Evolutionary conservation across 495 filamentous ascomycete species (phyloP).

Genomic region (Beverwykella pulmonaria): DNA sequence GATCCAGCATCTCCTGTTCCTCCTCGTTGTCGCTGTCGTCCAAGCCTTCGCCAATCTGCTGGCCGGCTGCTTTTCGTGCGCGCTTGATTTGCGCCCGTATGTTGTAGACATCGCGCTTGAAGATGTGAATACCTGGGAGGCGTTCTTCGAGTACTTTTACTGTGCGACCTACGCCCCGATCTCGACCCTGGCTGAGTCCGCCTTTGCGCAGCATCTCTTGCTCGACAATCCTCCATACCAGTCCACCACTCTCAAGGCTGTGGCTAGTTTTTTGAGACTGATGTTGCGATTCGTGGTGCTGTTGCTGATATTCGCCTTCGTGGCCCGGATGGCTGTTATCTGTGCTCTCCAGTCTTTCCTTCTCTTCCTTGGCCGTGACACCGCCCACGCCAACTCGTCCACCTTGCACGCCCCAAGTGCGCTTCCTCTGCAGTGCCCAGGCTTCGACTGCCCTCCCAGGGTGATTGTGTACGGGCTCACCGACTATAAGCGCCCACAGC

Average conservation of each 20-base stretch:
- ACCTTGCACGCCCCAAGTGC: slow-evolving; percentile 34
- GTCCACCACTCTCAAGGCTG: slow-evolving; percentile 26
- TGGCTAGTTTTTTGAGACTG: slow-evolving; percentile 5
- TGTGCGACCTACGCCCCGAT: slow-evolving; percentile 31
- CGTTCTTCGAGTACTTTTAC: slow-evolving; percentile 32
- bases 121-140: slow-evolving; percentile 36
- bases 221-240: slow-evolving; percentile 36
- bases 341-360: slow-evolving; percentile 3
- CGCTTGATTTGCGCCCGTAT: slow-evolving; percentile 39
- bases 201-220: slow-evolving; percentile 37
- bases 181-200: slow-evolving; percentile 28
- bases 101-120: slow-evolving; percentile 40
- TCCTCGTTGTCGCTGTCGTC: slow-evolving; percentile 18
- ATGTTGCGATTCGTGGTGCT: neutral
- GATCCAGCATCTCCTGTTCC: neutral
- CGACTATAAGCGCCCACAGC: slow-evolving; percentile 32
- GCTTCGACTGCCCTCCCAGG: slow-evolving; percentile 22
- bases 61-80: slow-evolving; percentile 28
- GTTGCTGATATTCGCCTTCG: neutral
- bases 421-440: slow-evolving; percentile 37
- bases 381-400: slow-evolving; percentile 34
- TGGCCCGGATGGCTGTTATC: neutral
- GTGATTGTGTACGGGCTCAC: slow-evolving; percentile 34
- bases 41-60: slow-evolving; percentile 32
- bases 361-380: slow-evolving; percentile 36